Base-by-base conservation (phyloP, 176 grass and related monocot genomes). In the Cenchrus purpureus region DNA sequence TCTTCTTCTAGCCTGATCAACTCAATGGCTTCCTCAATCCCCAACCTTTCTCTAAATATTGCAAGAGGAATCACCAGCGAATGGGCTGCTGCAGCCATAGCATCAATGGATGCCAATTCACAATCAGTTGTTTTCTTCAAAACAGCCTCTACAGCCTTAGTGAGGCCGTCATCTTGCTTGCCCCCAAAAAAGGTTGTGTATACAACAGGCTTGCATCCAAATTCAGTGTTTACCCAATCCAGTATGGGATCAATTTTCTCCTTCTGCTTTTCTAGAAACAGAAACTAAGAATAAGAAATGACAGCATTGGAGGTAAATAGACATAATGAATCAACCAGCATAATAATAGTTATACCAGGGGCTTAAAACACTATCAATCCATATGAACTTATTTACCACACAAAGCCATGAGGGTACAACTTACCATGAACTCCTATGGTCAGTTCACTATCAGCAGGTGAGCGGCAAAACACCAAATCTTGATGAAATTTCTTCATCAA, bases 1-100 rank as follows among this genome's bases (percentile, higher is more conserved):
- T 96, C 90, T 92, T 99, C 97, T 92, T 99, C 93, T 58, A 99
- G 89, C 50, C 97, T 91, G 88, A 92, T 95, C 81, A 99, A 80
- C 45, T 96, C 91, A 71, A 99, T 91, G 56, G 97, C 94, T 60
- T 99, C 91, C 64, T 92, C 97, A 83, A 99, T 86, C 74, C 84
- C 90, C 65, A 99, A 76, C 69, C 82, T 87, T 64, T 92, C 84
- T 71, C 75, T 83, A 49, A 89, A 92, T 78, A 96, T 92, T 82
- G 87, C 88, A n/a, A 96, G 83, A 77, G 97, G 90, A 89, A 99
- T 91, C 34, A 99, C 88, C 79, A 99, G 71, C 12, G 97, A 99
- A 84, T 99, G 93, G 10, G 97, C 91, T 79, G 91, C 78, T 57
- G 93, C 88, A 51, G 97, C 93, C 88, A 99, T 94, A 51, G 97